Percentiles rank a stretch among this genome's conserved stretches.
These are phyloP conservation scores for Phytophthora boehmeriae DNA, from an alignment of 352 stramenopile species.

Conservation along the genomic window DNA sequence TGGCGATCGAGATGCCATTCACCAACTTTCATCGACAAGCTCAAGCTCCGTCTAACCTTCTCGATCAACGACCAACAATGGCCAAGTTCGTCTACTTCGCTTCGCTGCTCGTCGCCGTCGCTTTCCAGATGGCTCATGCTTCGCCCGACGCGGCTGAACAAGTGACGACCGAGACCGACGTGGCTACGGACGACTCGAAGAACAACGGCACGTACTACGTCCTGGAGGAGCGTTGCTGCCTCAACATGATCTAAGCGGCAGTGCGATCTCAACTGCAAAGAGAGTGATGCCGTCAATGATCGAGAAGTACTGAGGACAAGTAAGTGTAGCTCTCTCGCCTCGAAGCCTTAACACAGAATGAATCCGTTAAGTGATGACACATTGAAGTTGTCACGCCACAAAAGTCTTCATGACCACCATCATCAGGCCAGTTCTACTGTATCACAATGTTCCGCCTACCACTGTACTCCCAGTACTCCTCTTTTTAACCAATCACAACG, in stretches of 20 bases:
- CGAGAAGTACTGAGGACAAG: too few relatives aligned
- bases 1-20: too few relatives aligned
- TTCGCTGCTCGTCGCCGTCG: background rate
- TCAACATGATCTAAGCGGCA: background rate
- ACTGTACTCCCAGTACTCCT: background rate
- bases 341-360: too few relatives aligned
- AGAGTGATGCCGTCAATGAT: too few relatives aligned
- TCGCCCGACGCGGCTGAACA: background rate
- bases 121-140: background rate
- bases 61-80: background rate
- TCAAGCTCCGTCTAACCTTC: background rate
- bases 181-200: background rate
- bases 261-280: too few relatives aligned
- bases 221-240: background rate
- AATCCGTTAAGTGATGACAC: too few relatives aligned
- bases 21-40: background rate
- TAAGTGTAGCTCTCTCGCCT: too few relatives aligned
- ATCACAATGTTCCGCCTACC: too few relatives aligned
- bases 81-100: background rate
- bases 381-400: too few relatives aligned
- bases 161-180: background rate
- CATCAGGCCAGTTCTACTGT: too few relatives aligned
- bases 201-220: background rate
- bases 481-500: background rate
- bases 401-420: too few relatives aligned